These are phyloP conservation scores for Linum trigynum DNA, from an alignment of 345 rosid species.

Conservation along the genomic window DNA sequence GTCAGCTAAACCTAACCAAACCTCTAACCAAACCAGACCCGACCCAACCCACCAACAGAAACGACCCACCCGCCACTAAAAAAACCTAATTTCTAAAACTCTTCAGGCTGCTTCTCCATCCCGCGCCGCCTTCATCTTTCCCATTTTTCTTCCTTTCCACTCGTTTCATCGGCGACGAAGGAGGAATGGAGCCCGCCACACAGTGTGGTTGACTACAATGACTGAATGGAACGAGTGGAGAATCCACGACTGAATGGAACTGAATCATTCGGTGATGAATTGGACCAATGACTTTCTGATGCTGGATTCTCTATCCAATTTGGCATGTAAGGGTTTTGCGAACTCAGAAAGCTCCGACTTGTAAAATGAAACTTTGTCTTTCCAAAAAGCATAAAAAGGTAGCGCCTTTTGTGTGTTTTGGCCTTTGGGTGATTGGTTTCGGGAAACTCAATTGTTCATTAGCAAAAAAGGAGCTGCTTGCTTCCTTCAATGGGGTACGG, in stretches of 20 bases:
- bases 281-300: constrained; percentile 4
- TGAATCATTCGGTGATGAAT: constrained; percentile 4
- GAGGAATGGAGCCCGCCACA: too few relatives aligned
- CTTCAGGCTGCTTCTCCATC: too few relatives aligned
- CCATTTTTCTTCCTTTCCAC: too few relatives aligned
- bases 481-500: not conserved
- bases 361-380: not conserved
- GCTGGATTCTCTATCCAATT: not conserved
- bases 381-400: not conserved
- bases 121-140: too few relatives aligned
- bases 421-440: not conserved
- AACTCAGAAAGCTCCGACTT: not conserved
- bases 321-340: not conserved
- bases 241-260: constrained; percentile 19
- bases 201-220: not conserved
- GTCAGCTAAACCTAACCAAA: too few relatives aligned
- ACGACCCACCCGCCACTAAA: too few relatives aligned
- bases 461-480: not conserved
- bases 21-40: too few relatives aligned
- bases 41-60: too few relatives aligned
- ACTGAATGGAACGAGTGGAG: constrained; percentile 19
- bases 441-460: constrained; percentile 1
- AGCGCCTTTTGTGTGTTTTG: too few relatives aligned
- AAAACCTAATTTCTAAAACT: too few relatives aligned
- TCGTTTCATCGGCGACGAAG: too few relatives aligned